Evolutionary conservation across 2,329 filamentous ascomycete species (phyloP), one percentile per base, ranked within the genome.

Genomic region (Fusarium fracticaudum): DNA sequence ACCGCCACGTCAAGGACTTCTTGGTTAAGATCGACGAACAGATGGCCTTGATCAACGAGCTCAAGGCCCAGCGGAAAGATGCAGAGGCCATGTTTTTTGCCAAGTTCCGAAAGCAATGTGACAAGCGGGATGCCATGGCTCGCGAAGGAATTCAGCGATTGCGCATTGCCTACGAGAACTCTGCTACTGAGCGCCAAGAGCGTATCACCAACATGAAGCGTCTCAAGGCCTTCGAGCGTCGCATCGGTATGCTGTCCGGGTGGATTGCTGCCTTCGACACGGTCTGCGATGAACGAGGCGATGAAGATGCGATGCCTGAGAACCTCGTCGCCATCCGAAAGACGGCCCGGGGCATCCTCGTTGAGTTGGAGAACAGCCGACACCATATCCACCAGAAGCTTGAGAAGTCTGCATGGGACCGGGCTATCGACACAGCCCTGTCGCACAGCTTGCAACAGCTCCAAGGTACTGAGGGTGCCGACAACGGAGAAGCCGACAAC

Each of bases 21-120:
- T 85, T 99, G 81, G 96, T 98, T 86, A 98, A 98, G 88, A 99
- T 99, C 78, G 96, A 99, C 80, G 96, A 99, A 84, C 96, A 99
- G 82, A 95, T 98, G 88, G 92, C 91, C n/a, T 84, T 98, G 79
- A 99, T 99, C 82, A 98, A 97, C 77, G 95, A 98, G 81, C 89
- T 99, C 63, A 95, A 96, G 84, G 93, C 93, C 33, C 94, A 98
- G 81, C 94, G 98, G 80, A 97, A 95, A 81, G 94, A 98, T 64
- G 92, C 92, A 9, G 96, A 98, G 80, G 90, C 89, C 43, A 86
- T 91, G 8, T 95, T 94, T 57, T 96, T 96, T 76, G 87, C 90
- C 76, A 98, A 98, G 80, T 97, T 98, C 85, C 92, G 92, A 78
- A 98, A 98, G 83, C 94, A 97, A 77, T 90, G 89, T 64, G 94